phyloP scores from a whole-genome alignment of 176 grass and related monocot genomes.

The Oryza glaberrima region DNA sequence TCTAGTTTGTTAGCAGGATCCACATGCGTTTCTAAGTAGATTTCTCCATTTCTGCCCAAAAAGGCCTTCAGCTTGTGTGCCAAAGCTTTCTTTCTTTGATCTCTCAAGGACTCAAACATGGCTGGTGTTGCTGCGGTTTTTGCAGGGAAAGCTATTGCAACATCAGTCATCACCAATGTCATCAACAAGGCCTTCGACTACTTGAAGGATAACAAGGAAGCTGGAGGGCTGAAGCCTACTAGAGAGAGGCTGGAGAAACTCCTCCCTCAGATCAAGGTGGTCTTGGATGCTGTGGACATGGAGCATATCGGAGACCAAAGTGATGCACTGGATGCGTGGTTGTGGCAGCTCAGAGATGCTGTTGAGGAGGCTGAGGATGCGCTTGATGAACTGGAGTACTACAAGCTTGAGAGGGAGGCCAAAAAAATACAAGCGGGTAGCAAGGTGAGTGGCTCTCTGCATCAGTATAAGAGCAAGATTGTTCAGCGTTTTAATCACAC shows the following conservation, averaged over 20 bases:
- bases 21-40: too few species aligned
- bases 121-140: conserved; percentile 27
- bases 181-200: conserved; percentile 32
- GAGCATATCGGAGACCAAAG: conserved; percentile 13
- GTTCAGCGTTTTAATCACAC: neutral
- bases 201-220: conserved; percentile 16
- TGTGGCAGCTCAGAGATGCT: conserved; percentile 49
- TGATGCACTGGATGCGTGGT: conserved; percentile 27
- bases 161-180: conserved; percentile 22
- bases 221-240: neutral
- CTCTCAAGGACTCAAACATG: neutral
- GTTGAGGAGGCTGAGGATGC: conserved; percentile 40
- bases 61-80: neutral
- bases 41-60: too few species aligned
- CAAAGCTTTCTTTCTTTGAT: neutral
- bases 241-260: neutral
- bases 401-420: conserved; percentile 22
- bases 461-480: conserved; percentile 21
- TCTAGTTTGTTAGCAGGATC: too few species aligned
- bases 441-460: neutral
- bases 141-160: conserved; percentile 35
- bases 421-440: neutral
- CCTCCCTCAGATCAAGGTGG: conserved; percentile 24
- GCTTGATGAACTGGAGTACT: conserved; percentile 41
- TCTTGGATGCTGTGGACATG: conserved; percentile 29